These are phyloP conservation scores for Murraya paniculata DNA, from an alignment of 345 rosid species.

Conservation along the genomic window DNA sequence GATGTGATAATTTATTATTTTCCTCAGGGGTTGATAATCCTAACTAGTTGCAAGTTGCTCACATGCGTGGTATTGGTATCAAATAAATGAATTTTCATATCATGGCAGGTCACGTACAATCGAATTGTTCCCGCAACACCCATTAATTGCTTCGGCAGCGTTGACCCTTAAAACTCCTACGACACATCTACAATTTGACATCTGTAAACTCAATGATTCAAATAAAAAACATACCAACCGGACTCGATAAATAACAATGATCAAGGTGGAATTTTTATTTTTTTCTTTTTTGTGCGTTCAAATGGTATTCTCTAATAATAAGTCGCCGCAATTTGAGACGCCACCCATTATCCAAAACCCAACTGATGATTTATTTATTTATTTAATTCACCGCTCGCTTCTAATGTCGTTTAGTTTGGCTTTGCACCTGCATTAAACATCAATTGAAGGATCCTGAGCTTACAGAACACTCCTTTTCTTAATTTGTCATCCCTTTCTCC, in stretches of 20 bases:
- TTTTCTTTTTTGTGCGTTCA: too few relatives aligned
- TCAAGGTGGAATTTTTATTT: not conserved
- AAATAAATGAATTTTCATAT: not conserved
- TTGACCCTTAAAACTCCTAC: not conserved
- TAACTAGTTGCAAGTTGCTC: not conserved
- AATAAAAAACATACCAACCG: not conserved
- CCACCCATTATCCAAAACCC: not conserved
- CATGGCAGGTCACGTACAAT: too few relatives aligned
- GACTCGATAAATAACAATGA: not conserved
- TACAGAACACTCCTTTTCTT: not conserved
- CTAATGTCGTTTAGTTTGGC: too few relatives aligned
- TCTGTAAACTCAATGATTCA: not conserved
- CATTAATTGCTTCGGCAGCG: not conserved
- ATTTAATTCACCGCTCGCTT: too few relatives aligned
- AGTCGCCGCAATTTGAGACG: not conserved
- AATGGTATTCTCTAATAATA: not conserved
- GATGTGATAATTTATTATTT: not conserved
- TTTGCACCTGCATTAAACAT: not conserved
- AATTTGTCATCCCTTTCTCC: constrained; percentile 1
- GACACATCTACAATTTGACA: not conserved
- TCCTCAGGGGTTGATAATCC: not conserved
- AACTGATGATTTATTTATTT: not conserved
- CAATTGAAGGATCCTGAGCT: not conserved
- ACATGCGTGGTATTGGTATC: not conserved
- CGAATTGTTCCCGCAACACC: not conserved